Base-by-base conservation (phyloP, 2,329 filamentous ascomycete genomes). In the Ilyonectria robusta region DNA sequence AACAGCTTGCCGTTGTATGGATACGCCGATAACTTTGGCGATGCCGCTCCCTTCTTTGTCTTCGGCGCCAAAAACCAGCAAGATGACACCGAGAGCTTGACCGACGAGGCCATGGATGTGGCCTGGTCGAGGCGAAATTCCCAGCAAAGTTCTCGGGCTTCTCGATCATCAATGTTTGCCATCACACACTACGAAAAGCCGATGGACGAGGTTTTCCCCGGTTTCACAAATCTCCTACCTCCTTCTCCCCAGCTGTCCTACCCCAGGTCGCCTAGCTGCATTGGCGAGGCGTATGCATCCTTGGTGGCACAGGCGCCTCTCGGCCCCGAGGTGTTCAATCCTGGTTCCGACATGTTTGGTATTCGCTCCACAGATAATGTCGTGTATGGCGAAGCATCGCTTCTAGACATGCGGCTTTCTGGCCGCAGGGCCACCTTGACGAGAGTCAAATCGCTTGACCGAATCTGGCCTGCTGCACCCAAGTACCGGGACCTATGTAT, bases 1-100 rank as follows among this genome's bases (percentile, higher is more conserved):
- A 81, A 83, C 51, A 88, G 84, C 66, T 72, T 88, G 44, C 86
- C 87, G 0, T 69, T 83, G n/a, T 84, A 84, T 65, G 82, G 81
- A 7, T 81, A 82, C 40, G 74, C 79, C 3, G 84, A 85, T 58
- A 81, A 81, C 21, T 79, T 83, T 42, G 81, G 82, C 13, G 83
- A 85, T 31, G 76, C 79, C 1, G 81, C 84, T 1, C 84, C 84
- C 1, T 87, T 86, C 67, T 84, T 84, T 67, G 80, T 86, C 33
- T 86, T 87, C 69, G 85, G 84, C 1, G 78, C 80, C 31, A 75
- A 74, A n/a, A 72, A 71, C 4, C 65, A 72, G 35, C 46, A 57
- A n/a, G 66, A 75, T 10, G 75, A 77, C 17, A 59, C 59, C 6
- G 71, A 73, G n/a, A 73, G 67, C 29, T 37, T 63, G 2, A 50